A percentile compares a stretch with the other conserved stretches of the same genome.
Evolutionary conservation across 108 stramenopile genomes (phyloP).

Genomic region (Cyclotella baltica): DNA sequence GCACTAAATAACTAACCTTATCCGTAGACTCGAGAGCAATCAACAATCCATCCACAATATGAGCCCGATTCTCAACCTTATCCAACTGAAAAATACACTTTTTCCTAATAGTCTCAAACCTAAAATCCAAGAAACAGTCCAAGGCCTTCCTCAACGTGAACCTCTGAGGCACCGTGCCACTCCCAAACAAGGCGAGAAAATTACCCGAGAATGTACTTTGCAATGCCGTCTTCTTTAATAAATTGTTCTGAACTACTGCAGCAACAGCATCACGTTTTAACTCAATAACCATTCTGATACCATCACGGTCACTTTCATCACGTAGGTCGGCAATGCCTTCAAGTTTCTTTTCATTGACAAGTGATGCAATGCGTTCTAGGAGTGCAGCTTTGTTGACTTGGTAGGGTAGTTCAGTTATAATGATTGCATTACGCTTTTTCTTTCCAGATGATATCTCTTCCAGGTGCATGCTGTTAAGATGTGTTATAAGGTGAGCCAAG

Average conservation of each 20-base stretch:
- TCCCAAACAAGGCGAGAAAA: conserved; percentile 86
- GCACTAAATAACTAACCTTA: conserved; percentile 25
- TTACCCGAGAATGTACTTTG: conserved; percentile 95
- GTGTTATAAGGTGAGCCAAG: not conserved
- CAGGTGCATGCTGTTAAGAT: conserved; percentile 63
- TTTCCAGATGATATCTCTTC: conserved; percentile 73
- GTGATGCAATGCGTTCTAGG: conserved; percentile 92
- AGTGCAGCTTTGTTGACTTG: conserved; percentile 95
- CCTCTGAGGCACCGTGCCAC: conserved; percentile 84
- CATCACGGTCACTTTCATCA: conserved; percentile 95
- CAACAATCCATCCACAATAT: conserved; percentile 93
- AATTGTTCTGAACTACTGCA: conserved; percentile 87
- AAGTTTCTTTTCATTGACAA: conserved; percentile 96
- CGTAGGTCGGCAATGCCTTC: conserved; percentile 89
- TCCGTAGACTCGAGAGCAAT: conserved; percentile 84
- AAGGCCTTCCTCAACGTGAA: conserved; percentile 89
- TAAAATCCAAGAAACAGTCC: conserved; percentile 92
- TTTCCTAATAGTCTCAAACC: conserved; percentile 91
- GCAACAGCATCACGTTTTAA: conserved; percentile 95
- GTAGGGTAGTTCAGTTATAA: conserved; percentile 96
- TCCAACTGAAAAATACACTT: conserved; percentile 76
- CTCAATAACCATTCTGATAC: conserved; percentile 97
- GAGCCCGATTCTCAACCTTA: conserved; percentile 86
- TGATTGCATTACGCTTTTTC: conserved; percentile 85
- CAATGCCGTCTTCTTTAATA: conserved; percentile 94